Evolutionary conservation across 73 alveolate species (phyloP).

Genomic region (Stentor coeruleus): DNA sequence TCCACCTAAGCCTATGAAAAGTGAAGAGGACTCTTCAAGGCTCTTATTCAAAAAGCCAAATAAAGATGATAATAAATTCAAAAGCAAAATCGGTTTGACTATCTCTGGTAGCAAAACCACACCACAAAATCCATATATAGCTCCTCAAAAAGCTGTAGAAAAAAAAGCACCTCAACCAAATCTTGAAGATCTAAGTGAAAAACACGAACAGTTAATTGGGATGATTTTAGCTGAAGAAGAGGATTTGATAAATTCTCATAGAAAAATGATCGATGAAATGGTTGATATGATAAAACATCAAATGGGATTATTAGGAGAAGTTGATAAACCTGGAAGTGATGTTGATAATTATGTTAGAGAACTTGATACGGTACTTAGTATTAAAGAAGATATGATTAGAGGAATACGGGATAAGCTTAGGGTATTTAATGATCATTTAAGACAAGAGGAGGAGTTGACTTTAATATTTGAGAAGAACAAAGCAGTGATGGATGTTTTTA

Average conservation of each 20-base stretch:
- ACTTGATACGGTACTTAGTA: slow-evolving; percentile 78
- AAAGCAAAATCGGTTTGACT: too few species aligned
- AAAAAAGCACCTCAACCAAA: too few species aligned
- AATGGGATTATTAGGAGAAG: slow-evolving; percentile 93
- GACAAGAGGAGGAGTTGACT: slow-evolving; percentile 23
- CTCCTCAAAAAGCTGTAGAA: too few species aligned
- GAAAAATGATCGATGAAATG: slow-evolving; percentile 95
- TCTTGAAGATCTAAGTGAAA: neutral
- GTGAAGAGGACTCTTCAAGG: slow-evolving; percentile 74
- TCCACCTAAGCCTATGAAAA: too few species aligned
- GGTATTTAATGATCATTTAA: slow-evolving; percentile 1
- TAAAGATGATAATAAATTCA: too few species aligned
- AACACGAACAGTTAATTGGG: neutral
- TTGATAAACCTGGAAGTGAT: slow-evolving; percentile 99
- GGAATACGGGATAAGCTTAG: slow-evolving; percentile 27
- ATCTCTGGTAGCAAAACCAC: too few species aligned
- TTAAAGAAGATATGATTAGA: slow-evolving; percentile 68
- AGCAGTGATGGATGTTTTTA: slow-evolving; percentile 16
- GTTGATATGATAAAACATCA: slow-evolving; percentile 93
- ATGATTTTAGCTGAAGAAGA: slow-evolving; percentile 10
- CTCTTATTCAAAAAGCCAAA: too few species aligned
- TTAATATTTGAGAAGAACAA: neutral
- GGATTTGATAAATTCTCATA: slow-evolving; percentile 88
- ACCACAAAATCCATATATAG: too few species aligned
- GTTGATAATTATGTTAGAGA: slow-evolving; percentile 91